A percentile compares a stretch with the other conserved stretches of the same genome.
phyloP scores from a whole-genome alignment of 75 land plant genomes.

The Larix kaempferi region DNA sequence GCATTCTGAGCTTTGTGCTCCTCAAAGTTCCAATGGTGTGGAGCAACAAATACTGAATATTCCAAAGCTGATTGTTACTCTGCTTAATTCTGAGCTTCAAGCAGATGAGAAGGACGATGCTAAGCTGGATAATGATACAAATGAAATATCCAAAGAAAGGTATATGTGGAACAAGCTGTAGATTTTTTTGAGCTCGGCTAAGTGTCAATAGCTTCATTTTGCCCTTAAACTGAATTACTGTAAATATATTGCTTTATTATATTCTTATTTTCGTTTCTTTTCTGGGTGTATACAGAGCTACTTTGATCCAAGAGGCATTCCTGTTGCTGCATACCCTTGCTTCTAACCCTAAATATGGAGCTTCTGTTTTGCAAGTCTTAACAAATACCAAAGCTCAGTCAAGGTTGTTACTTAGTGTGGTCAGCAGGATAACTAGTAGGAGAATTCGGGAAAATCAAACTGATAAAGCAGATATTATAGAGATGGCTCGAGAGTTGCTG shows the following conservation, averaged over 20 bases:
- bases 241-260: too few species aligned
- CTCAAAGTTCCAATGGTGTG: neutral
- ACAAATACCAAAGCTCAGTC: neutral
- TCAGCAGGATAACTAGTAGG: conserved; percentile 1
- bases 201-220: too few species aligned
- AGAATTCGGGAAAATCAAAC: neutral
- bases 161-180: neutral
- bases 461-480: neutral
- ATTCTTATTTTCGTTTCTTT: too few species aligned
- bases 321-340: conserved; percentile 3
- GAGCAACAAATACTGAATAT: neutral
- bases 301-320: conserved; percentile 6
- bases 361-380: conserved; percentile 3
- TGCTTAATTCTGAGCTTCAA: conserved; percentile 7
- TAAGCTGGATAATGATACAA: neutral
- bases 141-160: conserved; percentile 7
- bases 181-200: too few species aligned
- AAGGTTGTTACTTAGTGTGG: neutral
- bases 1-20: neutral
- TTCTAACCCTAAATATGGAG: conserved; percentile 7
- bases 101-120: conserved; percentile 2
- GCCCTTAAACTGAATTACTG: too few species aligned
- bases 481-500: too few species aligned
- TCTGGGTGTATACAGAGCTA: neutral
- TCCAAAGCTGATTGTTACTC: neutral